Conservation (phyloP, 257 asterid species). For the Leonotis leonurus region DNA sequence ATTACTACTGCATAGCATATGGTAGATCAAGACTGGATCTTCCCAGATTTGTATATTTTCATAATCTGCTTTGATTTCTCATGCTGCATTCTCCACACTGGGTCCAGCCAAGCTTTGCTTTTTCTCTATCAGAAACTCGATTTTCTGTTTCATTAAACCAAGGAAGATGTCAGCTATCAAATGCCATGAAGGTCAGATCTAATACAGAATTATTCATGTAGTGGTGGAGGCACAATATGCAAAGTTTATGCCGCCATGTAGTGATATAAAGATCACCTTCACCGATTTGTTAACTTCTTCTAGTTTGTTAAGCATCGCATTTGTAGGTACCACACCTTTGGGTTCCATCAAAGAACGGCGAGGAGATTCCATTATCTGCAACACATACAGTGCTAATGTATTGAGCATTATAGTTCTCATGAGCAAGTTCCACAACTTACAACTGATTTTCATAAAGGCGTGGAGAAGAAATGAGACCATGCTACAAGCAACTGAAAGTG, state of each 20-base stretch:
- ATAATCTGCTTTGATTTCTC: not conserved
- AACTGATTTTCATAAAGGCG: not conserved
- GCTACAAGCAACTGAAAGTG: not conserved
- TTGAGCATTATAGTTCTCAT: not conserved
- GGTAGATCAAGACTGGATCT: too few relatives aligned
- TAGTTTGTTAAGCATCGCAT: slow-evolving; percentile 52
- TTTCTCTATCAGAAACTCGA: slow-evolving; percentile 60
- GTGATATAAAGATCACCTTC: slow-evolving; percentile 32
- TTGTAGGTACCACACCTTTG: slow-evolving; percentile 38
- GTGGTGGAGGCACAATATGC: too few relatives aligned
- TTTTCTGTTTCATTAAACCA: slow-evolving; percentile 33
- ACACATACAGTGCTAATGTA: not conserved
- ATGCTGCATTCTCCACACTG: slow-evolving; percentile 6
- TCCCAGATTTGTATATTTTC: not conserved
- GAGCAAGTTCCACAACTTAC: not conserved
- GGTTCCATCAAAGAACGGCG: slow-evolving; percentile 29
- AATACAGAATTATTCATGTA: too few relatives aligned
- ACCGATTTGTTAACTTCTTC: slow-evolving; percentile 62
- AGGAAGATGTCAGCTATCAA: slow-evolving; percentile 1
- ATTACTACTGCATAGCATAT: too few relatives aligned
- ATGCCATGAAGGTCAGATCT: not conserved
- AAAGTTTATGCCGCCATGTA: not conserved
- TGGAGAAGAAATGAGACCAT: not conserved
- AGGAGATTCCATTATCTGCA: slow-evolving; percentile 44
- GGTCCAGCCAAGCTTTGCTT: slow-evolving; percentile 24